A percentile compares a stretch with the other conserved stretches of the same genome.
phyloP scores from a whole-genome alignment of 2,329 filamentous ascomycete species.

The Fusarium floridanum region DNA sequence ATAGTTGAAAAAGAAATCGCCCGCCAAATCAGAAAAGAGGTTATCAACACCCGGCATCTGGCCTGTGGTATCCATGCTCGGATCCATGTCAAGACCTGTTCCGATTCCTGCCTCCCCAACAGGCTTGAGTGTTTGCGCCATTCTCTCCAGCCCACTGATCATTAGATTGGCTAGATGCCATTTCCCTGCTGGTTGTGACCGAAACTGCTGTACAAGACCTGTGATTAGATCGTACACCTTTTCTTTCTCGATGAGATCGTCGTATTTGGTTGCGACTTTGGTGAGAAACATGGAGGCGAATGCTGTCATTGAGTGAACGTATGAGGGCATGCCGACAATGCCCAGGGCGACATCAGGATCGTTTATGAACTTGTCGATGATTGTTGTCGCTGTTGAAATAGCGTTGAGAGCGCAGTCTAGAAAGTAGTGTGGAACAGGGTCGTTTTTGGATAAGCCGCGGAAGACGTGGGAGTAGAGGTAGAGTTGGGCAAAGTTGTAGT shows the following conservation, averaged over 20 bases:
- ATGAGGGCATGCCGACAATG: constrained; percentile 60
- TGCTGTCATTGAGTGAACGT: constrained; percentile 64
- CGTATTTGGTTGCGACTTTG: constrained; percentile 58
- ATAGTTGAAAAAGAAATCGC: constrained; percentile 33
- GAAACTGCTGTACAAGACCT: constrained; percentile 54
- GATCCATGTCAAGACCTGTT: not conserved
- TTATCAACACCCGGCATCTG: constrained; percentile 20
- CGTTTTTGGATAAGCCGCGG: constrained; percentile 48
- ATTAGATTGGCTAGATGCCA: constrained; percentile 61
- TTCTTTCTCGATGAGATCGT: constrained; percentile 53
- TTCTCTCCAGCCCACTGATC: constrained; percentile 56
- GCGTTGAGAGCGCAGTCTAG: constrained; percentile 46
- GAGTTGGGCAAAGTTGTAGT: constrained; percentile 55
- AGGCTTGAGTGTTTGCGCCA: constrained; percentile 26
- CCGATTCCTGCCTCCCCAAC: constrained; percentile 3
- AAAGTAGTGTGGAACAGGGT: constrained; percentile 47
- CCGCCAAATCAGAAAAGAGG: constrained; percentile 30
- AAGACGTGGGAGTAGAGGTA: constrained; percentile 57
- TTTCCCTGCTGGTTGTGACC: constrained; percentile 55
- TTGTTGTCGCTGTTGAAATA: constrained; percentile 54
- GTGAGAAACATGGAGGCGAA: constrained; percentile 64
- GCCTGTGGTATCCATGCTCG: not conserved
- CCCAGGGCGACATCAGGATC: constrained; percentile 56
- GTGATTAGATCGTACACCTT: constrained; percentile 54
- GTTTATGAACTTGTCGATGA: constrained; percentile 56